Evolutionary conservation across 2,329 filamentous ascomycete species (phyloP).

Genomic region (Pseudogymnoascus sp.): DNA sequence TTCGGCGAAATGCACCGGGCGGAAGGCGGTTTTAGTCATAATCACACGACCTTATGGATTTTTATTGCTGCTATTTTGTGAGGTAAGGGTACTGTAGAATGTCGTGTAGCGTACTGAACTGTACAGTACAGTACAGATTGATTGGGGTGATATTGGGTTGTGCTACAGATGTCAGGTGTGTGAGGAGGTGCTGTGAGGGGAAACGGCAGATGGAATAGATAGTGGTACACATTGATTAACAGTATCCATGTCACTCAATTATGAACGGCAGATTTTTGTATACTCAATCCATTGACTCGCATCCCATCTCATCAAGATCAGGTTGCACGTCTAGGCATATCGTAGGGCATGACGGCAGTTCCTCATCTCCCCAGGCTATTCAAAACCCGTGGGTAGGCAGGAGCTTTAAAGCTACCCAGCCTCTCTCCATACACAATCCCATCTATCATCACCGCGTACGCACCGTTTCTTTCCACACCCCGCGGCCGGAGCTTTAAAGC

Average conservation of each 20-base stretch:
- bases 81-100: not conserved
- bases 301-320: slow-evolving; percentile 3
- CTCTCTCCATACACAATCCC: slow-evolving; percentile 13
- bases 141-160: not conserved
- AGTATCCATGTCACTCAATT: not conserved
- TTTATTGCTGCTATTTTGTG: not conserved
- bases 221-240: not conserved
- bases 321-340: slow-evolving; percentile 2
- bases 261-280: not conserved
- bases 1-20: not conserved
- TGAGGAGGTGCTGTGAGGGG: not conserved
- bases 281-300: slow-evolving; percentile 7
- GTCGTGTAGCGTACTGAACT: not conserved
- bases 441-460: slow-evolving; percentile 2
- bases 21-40: slow-evolving; percentile 4
- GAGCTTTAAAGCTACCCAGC: slow-evolving; percentile 32
- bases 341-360: not conserved
- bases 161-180: not conserved
- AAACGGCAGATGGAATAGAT: not conserved
- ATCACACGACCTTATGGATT: slow-evolving; percentile 1
- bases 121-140: not conserved
- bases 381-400: slow-evolving; percentile 14
- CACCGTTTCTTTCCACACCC: not conserved
- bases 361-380: not conserved
- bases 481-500: slow-evolving; percentile 15